Evolutionary conservation across 495 filamentous ascomycete species (phyloP), one percentile per base, ranked within the genome.

Genomic region (Penicillium maclennaniae): DNA sequence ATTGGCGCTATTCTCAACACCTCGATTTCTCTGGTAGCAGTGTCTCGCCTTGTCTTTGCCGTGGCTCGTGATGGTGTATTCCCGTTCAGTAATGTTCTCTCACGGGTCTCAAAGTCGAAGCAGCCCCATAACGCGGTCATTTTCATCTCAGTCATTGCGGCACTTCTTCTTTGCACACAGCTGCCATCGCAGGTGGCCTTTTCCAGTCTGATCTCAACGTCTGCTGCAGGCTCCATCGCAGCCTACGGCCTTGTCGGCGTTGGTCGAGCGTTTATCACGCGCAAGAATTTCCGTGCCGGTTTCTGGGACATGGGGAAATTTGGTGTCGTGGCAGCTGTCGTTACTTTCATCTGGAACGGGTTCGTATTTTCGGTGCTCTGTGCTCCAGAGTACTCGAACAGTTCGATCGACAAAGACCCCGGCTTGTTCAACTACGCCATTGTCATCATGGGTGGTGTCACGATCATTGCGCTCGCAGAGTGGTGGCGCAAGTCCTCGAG

Each of bases 111-210:
- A 4, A 65, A 63, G 42, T 60, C 54, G 16, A 66, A 66, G 44
- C 69, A 72, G 54, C 69, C 69, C 6, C 69, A 61, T 49, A 72
- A 72, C 31, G 66, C 69, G 4, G 61, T 72, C 4, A 63, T 72
- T 36, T 66, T 72, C 49, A 70, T 70, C 36, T 49, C 61, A 2
- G 50, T 42, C 10, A 65, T 68, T 36, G 59, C 69, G 9, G 67
- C 69, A 0, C 59, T 72, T 28, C 53, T 72, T 14, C 59, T 68
- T 1, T 72, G 69, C 58, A 72, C 69, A 1, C 65, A 69, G 46
- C 53, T 72, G 14, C 61, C 69, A 1, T 72, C 69, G 0, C 67
- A 68, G 42, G 69, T 70, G 0, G 69, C 69, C 1, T 72, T 72
- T 36, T 51, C 57, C 10, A 67, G 62, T 48, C 42, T 68, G 55